Percentiles rank a stretch among this genome's conserved stretches.
Evolutionary conservation across 441 rosid genomes (phyloP).

Genomic region (Isatis lusitanica): DNA sequence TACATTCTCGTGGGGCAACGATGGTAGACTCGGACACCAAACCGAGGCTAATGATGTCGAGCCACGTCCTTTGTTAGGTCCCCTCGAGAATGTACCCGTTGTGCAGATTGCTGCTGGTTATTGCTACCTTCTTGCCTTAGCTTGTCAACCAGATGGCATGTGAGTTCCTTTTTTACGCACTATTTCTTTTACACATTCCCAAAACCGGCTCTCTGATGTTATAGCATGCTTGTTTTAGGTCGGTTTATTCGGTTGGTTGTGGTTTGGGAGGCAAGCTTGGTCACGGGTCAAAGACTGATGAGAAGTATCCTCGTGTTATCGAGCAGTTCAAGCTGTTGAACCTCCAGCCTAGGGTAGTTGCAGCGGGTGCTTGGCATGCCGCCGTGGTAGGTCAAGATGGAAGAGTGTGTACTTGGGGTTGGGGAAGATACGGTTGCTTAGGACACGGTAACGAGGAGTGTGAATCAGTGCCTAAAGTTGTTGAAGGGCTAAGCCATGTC

Average conservation of each 20-base stretch:
- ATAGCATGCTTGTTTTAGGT: conserved; percentile 47
- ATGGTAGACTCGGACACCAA: conserved; percentile 78
- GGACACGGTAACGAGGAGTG: conserved; percentile 95
- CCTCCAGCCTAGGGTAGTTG: conserved; percentile 82
- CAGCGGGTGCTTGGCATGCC: conserved; percentile 99
- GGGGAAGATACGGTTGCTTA: conserved; percentile 98
- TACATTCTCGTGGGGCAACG: conserved; percentile 92
- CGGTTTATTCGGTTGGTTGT: conserved; percentile 98
- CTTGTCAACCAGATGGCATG: conserved; percentile 98
- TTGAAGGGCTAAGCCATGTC: conserved; percentile 69
- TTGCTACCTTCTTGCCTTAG: conserved; percentile 95
- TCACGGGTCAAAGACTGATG: conserved; percentile 88
- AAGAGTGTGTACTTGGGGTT: conserved; percentile 98
- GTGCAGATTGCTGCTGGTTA: conserved; percentile 98
- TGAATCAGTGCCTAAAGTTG: conserved; percentile 82
- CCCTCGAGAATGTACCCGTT: conserved; percentile 76
- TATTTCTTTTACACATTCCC: neutral
- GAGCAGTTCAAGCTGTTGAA: conserved; percentile 73
- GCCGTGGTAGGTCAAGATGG: conserved; percentile 95
- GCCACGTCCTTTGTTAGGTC: conserved; percentile 83
- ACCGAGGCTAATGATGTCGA: conserved; percentile 72
- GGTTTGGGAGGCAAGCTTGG: conserved; percentile 99
- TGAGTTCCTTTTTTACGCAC: conserved; percentile 44
- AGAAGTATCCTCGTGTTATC: conserved; percentile 84
- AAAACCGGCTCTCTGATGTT: neutral